Evolutionary conservation across 2,329 filamentous ascomycete species (phyloP).

Genomic region (Fusarium luffae): DNA sequence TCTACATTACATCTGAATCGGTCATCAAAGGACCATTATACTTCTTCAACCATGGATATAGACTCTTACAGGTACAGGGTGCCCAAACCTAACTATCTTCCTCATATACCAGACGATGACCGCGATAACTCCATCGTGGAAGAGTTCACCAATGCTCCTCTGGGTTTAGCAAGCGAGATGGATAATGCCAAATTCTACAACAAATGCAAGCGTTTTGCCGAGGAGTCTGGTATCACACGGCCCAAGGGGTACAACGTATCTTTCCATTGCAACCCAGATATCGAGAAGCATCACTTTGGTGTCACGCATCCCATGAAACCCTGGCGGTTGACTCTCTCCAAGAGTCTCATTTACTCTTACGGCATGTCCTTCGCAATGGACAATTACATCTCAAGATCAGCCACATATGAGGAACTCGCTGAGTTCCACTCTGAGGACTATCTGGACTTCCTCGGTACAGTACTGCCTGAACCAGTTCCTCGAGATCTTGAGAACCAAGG

Average conservation of each 20-base stretch:
- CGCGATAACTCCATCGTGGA: constrained; percentile 63
- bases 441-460: constrained; percentile 84
- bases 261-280: constrained; percentile 93
- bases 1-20: background rate
- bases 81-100: constrained; percentile 70
- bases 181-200: constrained; percentile 68
- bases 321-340: constrained; percentile 94
- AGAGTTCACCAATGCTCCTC: constrained; percentile 59
- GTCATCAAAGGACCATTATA: constrained; percentile 2
- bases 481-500: constrained; percentile 73
- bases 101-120: constrained; percentile 64
- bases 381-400: constrained; percentile 84
- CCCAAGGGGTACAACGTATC: constrained; percentile 92
- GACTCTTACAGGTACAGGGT: constrained; percentile 64
- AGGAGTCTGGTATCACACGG: constrained; percentile 76
- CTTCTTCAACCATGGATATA: constrained; percentile 49
- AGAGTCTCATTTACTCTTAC: constrained; percentile 93
- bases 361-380: constrained; percentile 98
- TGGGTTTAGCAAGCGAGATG: constrained; percentile 62
- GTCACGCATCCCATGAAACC: constrained; percentile 99
- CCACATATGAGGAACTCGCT: constrained; percentile 87
- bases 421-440: constrained; percentile 91
- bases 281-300: constrained; percentile 97
- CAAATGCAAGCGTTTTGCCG: constrained; percentile 67
- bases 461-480: constrained; percentile 71